Percentiles rank a stretch among this genome's conserved stretches.
phyloP scores from a whole-genome alignment of 768 basidiomycete species.

The Russula sp. region DNA sequence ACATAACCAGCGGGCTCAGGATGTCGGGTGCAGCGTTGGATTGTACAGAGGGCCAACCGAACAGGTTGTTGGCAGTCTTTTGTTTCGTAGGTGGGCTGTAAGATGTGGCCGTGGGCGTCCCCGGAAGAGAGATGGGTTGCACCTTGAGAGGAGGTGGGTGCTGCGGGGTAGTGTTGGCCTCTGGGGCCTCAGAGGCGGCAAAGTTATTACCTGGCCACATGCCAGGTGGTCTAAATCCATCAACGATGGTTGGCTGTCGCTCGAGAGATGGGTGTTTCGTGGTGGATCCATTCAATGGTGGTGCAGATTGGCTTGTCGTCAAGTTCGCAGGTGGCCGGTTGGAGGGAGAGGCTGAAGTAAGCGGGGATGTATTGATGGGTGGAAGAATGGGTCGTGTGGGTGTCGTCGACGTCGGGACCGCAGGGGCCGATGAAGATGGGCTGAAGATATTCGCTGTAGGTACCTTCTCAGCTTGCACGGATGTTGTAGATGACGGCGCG shows the following conservation, averaged over 20 bases:
- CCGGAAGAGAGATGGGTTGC: conserved; percentile 27
- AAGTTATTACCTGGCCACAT: background rate
- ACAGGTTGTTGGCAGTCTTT: conserved; percentile 22
- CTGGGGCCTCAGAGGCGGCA: background rate
- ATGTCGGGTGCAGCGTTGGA: conserved; percentile 20
- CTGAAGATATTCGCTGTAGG: background rate
- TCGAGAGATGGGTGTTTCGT: background rate
- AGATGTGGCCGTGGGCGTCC: conserved; percentile 28
- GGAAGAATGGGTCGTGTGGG: conserved; percentile 12
- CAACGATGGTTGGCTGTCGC: conserved; percentile 7
- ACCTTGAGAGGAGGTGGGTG: conserved; percentile 24
- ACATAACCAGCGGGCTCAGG: conserved; percentile 25
- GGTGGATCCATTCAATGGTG: conserved; percentile 1
- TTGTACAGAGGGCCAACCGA: conserved; percentile 25
- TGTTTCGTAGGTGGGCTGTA: conserved; percentile 23
- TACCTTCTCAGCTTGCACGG: background rate
- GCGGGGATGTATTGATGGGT: conserved; percentile 15
- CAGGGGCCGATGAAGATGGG: background rate
- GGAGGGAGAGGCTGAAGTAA: background rate
- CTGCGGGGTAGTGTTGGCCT: background rate
- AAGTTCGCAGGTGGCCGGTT: background rate
- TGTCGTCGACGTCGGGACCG: conserved; percentile 1
- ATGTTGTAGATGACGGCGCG: conserved; percentile 18
- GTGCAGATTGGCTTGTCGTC: conserved; percentile 8
- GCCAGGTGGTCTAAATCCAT: conserved; percentile 2